Conservation (phyloP, 179 eudicot species). For the Actinidia arguta region DNA sequence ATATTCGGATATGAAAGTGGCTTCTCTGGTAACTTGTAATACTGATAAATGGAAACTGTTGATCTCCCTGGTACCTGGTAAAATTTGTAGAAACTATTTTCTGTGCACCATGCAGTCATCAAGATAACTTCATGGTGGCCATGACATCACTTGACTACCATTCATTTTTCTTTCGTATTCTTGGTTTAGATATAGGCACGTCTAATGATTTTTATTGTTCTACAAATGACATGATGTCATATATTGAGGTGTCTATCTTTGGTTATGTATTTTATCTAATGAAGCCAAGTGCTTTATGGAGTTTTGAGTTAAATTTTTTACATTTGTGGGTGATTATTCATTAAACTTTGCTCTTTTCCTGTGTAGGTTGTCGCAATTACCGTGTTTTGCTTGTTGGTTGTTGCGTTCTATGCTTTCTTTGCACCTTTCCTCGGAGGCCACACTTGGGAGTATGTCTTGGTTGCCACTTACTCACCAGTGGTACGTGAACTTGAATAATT, state of each 20-base stretch:
- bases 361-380: constrained; percentile 93
- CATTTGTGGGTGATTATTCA: background rate
- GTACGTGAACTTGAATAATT: constrained; percentile 50
- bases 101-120: background rate
- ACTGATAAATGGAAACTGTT: background rate
- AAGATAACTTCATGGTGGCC: background rate
- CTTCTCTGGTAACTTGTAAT: constrained; percentile 6
- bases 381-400: constrained; percentile 89
- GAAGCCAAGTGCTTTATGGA: background rate
- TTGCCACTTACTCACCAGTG: constrained; percentile 87
- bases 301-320: constrained; percentile 17
- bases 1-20: background rate
- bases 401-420: constrained; percentile 95
- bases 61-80: background rate
- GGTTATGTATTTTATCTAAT: background rate
- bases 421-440: constrained; percentile 95
- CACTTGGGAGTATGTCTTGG: constrained; percentile 73
- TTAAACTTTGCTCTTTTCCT: constrained; percentile 20
- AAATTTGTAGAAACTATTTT: background rate
- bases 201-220: background rate
- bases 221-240: background rate
- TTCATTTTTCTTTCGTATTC: background rate
- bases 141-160: background rate
- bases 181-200: background rate
- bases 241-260: background rate